phyloP scores from a whole-genome alignment of 1,284 basidiomycete species.

The Marasmius tenuissimus region DNA sequence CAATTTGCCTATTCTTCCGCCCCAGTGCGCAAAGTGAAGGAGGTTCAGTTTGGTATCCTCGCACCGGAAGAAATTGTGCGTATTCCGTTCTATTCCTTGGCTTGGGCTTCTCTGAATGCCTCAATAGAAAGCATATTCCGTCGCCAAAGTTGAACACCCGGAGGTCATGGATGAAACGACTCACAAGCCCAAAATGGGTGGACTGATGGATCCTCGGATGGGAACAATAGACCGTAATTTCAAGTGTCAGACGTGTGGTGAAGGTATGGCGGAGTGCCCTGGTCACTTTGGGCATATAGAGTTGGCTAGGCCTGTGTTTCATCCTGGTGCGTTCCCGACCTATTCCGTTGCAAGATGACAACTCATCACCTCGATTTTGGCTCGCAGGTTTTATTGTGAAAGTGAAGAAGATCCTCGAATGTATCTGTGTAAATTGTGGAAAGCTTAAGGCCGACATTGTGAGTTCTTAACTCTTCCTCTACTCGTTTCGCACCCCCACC shows the following conservation, averaged over 20 bases:
- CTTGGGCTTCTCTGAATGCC: conserved; percentile 16
- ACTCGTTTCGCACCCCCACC: conserved; percentile 88
- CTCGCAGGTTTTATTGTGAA: conserved; percentile 91
- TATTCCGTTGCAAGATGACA: not conserved
- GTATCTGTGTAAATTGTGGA: conserved; percentile 98
- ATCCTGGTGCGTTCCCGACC: conserved; percentile 71
- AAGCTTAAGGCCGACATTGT: conserved; percentile 96
- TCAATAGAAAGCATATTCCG: conserved; percentile 91
- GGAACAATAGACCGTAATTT: conserved; percentile 99
- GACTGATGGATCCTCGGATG: conserved; percentile 97
- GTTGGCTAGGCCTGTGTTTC: conserved; percentile 93
- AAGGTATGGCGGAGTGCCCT: conserved; percentile 97
- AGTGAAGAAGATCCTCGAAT: conserved; percentile 99
- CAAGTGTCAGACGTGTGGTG: conserved; percentile 99
- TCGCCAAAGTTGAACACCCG: conserved; percentile 97
- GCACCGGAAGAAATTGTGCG: conserved; percentile 99
- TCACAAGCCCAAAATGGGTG: conserved; percentile 86
- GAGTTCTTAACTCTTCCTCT: conserved; percentile 74
- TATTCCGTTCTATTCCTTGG: conserved; percentile 30
- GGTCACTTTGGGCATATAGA: conserved; percentile 99
- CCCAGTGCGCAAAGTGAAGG: conserved; percentile 91
- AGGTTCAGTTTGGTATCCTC: conserved; percentile 99
- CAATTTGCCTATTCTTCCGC: conserved; percentile 91
- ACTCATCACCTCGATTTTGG: conserved; percentile 4
- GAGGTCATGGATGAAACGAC: conserved; percentile 97